Conservation (phyloP, 371 early-diverging fungal species). For the Lichtheimia hyalospora region DNA sequence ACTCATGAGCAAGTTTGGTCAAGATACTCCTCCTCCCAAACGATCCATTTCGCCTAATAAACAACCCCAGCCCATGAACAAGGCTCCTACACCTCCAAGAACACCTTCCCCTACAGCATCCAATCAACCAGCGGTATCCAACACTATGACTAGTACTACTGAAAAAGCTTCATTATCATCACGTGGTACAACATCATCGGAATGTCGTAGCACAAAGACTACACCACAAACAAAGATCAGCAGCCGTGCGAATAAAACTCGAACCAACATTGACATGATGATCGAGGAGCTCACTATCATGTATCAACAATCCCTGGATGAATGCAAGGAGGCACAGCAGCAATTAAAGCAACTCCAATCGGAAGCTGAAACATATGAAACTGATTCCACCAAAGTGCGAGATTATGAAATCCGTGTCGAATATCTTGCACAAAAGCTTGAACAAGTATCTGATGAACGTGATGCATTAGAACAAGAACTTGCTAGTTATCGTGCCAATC, state of each 20-base stretch:
- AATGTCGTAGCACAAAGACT: too few species aligned
- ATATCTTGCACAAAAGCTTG: slow-evolving; percentile 39
- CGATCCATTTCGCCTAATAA: neutral
- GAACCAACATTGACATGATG: slow-evolving; percentile 10
- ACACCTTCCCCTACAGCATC: neutral
- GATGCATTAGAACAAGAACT: slow-evolving; percentile 35
- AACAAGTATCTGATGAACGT: slow-evolving; percentile 42
- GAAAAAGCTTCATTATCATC: neutral
- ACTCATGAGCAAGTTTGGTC: slow-evolving; percentile 22
- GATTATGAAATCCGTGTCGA: slow-evolving; percentile 48
- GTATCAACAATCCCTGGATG: slow-evolving; percentile 23
- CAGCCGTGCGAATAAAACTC: neutral
- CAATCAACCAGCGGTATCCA: slow-evolving; percentile 1
- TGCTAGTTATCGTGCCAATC: slow-evolving; percentile 13
- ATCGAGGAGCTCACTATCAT: slow-evolving; percentile 26
- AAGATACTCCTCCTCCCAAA: slow-evolving; percentile 3
- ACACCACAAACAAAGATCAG: too few species aligned
- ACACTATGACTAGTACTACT: too few species aligned
- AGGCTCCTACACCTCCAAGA: too few species aligned
- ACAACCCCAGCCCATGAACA: neutral
- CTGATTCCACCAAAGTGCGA: slow-evolving; percentile 39
- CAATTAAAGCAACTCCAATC: slow-evolving; percentile 24
- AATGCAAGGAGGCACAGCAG: slow-evolving; percentile 22
- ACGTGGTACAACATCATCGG: neutral
- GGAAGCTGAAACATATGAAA: slow-evolving; percentile 27